phyloP scores from a whole-genome alignment of 2,329 filamentous ascomycete genomes.

The Thielaviopsis euricoi region DNA sequence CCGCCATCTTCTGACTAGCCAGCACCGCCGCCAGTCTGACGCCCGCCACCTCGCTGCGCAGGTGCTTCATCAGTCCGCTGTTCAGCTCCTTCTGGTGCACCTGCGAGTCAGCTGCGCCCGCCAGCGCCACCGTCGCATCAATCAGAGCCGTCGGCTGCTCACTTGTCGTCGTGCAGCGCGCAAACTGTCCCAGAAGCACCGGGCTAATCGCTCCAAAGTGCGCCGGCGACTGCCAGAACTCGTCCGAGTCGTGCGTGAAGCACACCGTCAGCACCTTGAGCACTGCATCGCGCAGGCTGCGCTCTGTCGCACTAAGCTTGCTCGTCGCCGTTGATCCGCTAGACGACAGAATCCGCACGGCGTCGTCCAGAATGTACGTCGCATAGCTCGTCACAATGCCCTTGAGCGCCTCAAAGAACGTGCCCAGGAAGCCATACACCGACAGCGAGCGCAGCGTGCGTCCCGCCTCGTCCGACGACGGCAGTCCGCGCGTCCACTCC shows the following conservation, averaged over 20 bases:
- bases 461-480: constrained; percentile 44
- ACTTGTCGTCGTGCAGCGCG: constrained; percentile 13
- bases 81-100: constrained; percentile 90
- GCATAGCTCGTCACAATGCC: constrained; percentile 90
- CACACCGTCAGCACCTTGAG: constrained; percentile 56
- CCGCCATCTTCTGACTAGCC: constrained; percentile 65
- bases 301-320: constrained; percentile 19
- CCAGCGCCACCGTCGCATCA: constrained; percentile 64
- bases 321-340: constrained; percentile 26
- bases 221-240: constrained; percentile 86
- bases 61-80: constrained; percentile 54
- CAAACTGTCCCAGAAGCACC: constrained; percentile 52
- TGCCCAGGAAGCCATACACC: constrained; percentile 63
- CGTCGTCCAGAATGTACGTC: constrained; percentile 65
- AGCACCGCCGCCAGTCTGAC: constrained; percentile 70
- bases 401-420: constrained; percentile 75
- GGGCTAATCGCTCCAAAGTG: constrained; percentile 63
- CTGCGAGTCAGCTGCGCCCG: constrained; percentile 62
- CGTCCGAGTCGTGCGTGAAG: constrained; percentile 82
- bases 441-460: constrained; percentile 50
- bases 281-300: constrained; percentile 49
- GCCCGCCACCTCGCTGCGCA: constrained; percentile 54
- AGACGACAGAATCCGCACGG: constrained; percentile 41
- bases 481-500: constrained; percentile 55
- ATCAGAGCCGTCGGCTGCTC: constrained; percentile 40